Conservation (phyloP, 2,329 filamentous ascomycete genomes). For the Ophiostoma tasmaniense region DNA sequence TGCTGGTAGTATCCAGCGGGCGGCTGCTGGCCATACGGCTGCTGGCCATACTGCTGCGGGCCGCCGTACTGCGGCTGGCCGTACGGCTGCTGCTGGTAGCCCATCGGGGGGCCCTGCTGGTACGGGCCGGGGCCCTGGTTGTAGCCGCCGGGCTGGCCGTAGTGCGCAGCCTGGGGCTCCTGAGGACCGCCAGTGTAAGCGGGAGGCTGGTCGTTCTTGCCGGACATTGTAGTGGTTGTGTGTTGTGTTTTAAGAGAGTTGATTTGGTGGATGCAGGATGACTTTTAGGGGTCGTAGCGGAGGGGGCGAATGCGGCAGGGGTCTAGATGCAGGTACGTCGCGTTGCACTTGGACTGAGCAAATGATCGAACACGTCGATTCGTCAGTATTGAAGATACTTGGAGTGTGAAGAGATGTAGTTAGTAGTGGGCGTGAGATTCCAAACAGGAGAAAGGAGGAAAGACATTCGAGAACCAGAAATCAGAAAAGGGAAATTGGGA, state of each 20-base stretch:
- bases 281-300: not conserved
- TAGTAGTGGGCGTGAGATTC: not conserved
- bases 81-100: slow-evolving; percentile 32
- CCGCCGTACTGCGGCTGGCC: slow-evolving; percentile 30
- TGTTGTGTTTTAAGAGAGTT: not conserved
- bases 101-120: slow-evolving; percentile 35
- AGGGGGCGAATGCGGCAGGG: not conserved
- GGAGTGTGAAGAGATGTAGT: not conserved
- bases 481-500: slow-evolving; percentile 2
- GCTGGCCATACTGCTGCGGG: slow-evolving; percentile 28
- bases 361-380: not conserved
- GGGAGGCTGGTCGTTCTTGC: slow-evolving; percentile 38
- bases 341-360: not conserved
- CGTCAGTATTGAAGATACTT: not conserved
- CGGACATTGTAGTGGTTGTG: slow-evolving; percentile 30
- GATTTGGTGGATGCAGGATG: not conserved
- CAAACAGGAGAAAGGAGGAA: not conserved
- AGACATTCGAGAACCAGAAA: too few species aligned
- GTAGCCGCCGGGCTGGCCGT: slow-evolving; percentile 19
- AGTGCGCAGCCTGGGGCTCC: slow-evolving; percentile 22
- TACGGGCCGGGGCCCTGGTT: slow-evolving; percentile 22
- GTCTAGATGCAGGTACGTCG: not conserved
- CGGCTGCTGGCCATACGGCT: slow-evolving; percentile 27
- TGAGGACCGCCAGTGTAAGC: slow-evolving; percentile 35
- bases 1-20: slow-evolving; percentile 28